These are phyloP conservation scores for Xylariaceae sp. DNA, from an alignment of 2,329 filamentous ascomycete genomes.

Conservation along the genomic window DNA sequence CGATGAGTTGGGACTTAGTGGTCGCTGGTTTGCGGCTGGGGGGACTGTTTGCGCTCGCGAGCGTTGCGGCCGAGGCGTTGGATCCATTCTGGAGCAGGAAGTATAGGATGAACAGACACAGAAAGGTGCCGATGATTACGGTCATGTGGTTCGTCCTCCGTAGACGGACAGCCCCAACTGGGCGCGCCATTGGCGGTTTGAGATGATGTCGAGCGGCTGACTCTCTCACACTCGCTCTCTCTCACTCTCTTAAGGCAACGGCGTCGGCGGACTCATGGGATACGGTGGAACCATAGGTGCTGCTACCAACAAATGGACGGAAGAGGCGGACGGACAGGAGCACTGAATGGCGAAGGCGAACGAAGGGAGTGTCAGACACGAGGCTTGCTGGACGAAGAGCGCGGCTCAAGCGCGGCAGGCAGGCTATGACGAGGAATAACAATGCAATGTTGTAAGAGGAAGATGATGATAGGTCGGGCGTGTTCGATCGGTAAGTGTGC, in stretches of 20 bases:
- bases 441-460: neutral
- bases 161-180: conserved; percentile 34
- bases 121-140: conserved; percentile 29
- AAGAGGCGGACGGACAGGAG: conserved; percentile 6
- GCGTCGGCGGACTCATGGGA: conserved; percentile 7
- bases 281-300: conserved; percentile 8
- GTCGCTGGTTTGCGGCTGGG: conserved; percentile 59
- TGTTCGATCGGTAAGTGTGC: neutral
- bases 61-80: conserved; percentile 18
- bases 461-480: no score
- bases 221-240: neutral
- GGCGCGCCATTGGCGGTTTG: conserved; percentile 32
- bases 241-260: conserved; percentile 12
- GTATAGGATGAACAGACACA: conserved; percentile 34
- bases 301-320: conserved; percentile 8
- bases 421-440: conserved; percentile 8
- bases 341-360: conserved; percentile 24
- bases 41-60: conserved; percentile 32
- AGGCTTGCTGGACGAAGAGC: neutral
- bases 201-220: conserved; percentile 6
- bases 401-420: conserved; percentile 8
- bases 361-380: neutral
- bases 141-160: conserved; percentile 34
- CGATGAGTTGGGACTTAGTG: conserved; percentile 50
- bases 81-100: conserved; percentile 29